These are phyloP conservation scores for Agaricus blazei DNA, from an alignment of 768 basidiomycete genomes.

Conservation along the genomic window DNA sequence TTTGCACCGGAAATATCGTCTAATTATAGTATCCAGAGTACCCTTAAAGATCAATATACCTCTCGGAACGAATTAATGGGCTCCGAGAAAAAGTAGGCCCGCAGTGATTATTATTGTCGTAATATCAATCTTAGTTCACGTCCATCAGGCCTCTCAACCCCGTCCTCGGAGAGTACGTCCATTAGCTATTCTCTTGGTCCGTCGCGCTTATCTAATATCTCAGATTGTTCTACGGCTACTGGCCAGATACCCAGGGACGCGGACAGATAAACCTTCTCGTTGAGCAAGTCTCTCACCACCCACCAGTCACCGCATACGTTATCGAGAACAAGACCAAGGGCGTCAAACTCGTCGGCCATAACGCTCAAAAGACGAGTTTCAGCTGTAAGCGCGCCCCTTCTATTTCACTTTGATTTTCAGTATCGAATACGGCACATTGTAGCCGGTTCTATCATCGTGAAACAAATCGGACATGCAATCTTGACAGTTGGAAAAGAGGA, in stretches of 20 bases:
- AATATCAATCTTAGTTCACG: not conserved
- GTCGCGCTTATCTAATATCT: not conserved
- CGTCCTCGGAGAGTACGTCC: slow-evolving; percentile 81
- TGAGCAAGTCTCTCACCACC: slow-evolving; percentile 97
- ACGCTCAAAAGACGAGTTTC: slow-evolving; percentile 94
- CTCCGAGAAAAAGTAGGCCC: slow-evolving; percentile 30
- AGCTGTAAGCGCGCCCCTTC: slow-evolving; percentile 41
- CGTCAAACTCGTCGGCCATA: slow-evolving; percentile 77
- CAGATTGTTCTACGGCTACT: slow-evolving; percentile 83
- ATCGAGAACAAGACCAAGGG: slow-evolving; percentile 81
- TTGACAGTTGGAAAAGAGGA: slow-evolving; percentile 60
- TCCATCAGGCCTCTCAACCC: slow-evolving; percentile 83
- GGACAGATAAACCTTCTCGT: slow-evolving; percentile 83
- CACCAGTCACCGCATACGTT: slow-evolving; percentile 81
- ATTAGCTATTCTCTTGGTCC: not conserved
- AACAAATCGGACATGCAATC: slow-evolving; percentile 92
- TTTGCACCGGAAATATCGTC: not conserved
- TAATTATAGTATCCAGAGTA: slow-evolving; percentile 45
- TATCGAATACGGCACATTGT: not conserved
- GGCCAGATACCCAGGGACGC: slow-evolving; percentile 71
- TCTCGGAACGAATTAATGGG: slow-evolving; percentile 94
- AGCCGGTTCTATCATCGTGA: slow-evolving; percentile 78
- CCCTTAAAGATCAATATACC: slow-evolving; percentile 93
- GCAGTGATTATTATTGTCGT: not conserved
- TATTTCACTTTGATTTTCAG: not conserved